Evolutionary conservation across 306 rosid genomes (phyloP), one percentile per base, ranked within the genome.

Genomic region (Mimosa bimucronata): DNA sequence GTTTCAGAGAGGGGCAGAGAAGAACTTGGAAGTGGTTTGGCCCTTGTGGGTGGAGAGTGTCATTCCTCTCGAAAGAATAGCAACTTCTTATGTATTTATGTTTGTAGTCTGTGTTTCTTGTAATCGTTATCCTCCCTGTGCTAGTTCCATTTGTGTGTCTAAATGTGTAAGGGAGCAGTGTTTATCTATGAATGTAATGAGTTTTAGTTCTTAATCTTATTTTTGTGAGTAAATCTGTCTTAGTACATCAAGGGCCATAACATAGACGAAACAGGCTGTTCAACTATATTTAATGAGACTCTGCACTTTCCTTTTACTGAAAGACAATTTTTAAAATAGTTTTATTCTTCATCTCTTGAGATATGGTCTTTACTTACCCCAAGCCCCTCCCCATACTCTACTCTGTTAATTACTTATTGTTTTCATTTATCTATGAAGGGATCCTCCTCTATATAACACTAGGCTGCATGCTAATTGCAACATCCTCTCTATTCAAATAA

Each of bases 261-360:
- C 12, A 61, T 41, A 34, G 23, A 73, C 41, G 31, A 76, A 77
- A 37, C 50, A 66, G 61, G 55, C 58, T 85, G 76, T 61, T 69
- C 78, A 48, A 26, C 3, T 60, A 60, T 60, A 60, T 26, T 25
- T 5, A 1, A 60, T 11, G 18, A 25, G 34, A 12, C 16, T 1
- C 3, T 60, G 18, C 16, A 11, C 21, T 58, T 25, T 58, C 31
- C 66, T 11, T 58, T 40, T 21, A 68, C 42, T 68, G 50, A 13
- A 45, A 38, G 19, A 41, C 23, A 26, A n/a, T 8, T 21, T 26
- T 25, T 26, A 25, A 21, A 26, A 60, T 26, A 26, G 31, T 21
- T 68, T 26, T 68, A 6, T 67, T 38, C 28, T 38, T 67, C 29
- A 67, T 19, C 23, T 67, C 73, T 37, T 5, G 30, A 38, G 50